Percentiles rank a stretch among this genome's conserved stretches.
phyloP scores from a whole-genome alignment of 2,329 filamentous ascomycete species.

The Scedosporium dehoogii region DNA sequence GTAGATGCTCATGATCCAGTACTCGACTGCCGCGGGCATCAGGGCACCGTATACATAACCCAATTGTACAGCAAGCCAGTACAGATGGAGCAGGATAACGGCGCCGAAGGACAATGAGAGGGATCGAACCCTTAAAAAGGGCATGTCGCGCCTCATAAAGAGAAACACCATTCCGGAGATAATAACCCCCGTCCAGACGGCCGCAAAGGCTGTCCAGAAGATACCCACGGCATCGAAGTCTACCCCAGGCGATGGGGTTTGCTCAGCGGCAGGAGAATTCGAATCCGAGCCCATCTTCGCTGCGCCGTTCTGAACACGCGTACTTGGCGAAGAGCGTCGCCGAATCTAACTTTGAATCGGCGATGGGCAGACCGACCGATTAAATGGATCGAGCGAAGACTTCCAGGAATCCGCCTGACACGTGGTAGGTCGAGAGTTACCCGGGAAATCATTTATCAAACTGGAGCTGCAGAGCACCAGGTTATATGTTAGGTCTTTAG shows the following conservation, averaged over 20 bases:
- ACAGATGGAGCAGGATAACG: conserved; percentile 29
- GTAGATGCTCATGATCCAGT: conserved; percentile 58
- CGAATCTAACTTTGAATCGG: not conserved
- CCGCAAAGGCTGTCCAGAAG: conserved; percentile 28
- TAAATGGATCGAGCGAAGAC: too few relatives aligned
- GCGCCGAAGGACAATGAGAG: conserved; percentile 29
- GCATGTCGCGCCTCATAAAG: conserved; percentile 26
- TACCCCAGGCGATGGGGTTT: not conserved
- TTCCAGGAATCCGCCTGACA: too few relatives aligned
- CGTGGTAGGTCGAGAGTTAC: too few relatives aligned
- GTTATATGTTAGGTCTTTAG: too few relatives aligned
- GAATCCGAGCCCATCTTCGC: not conserved
- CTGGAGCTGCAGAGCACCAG: too few relatives aligned
- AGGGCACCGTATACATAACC: conserved; percentile 28
- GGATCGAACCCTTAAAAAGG: conserved; percentile 29
- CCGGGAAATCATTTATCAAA: too few relatives aligned
- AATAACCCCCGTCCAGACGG: conserved; percentile 28
- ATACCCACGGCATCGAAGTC: conserved; percentile 26
- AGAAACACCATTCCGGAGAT: conserved; percentile 29
- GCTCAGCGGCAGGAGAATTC: not conserved
- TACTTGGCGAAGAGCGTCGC: not conserved
- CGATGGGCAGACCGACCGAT: too few relatives aligned
- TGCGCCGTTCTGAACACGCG: not conserved
- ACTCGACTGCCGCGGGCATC: conserved; percentile 44
- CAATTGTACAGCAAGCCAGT: conserved; percentile 30